Percentiles rank a stretch among this genome's conserved stretches.
These are phyloP conservation scores for Pilaira anomala DNA, from an alignment of 192 early-diverging fungal species.

Conservation along the genomic window DNA sequence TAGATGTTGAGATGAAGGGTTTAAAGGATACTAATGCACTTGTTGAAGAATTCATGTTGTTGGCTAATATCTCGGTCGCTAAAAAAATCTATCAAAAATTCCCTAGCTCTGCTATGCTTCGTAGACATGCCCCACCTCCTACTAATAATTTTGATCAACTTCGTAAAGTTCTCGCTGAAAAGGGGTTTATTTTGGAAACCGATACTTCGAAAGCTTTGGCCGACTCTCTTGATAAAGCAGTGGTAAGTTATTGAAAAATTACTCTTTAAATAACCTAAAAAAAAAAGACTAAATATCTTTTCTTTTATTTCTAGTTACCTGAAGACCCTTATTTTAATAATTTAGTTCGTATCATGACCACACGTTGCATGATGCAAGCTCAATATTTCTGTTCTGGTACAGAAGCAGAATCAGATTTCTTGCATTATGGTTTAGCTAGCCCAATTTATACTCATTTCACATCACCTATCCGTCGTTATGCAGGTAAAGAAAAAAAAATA, in stretches of 20 bases:
- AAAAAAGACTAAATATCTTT: not conserved
- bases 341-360: slow-evolving; percentile 86
- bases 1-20: slow-evolving; percentile 86
- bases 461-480: slow-evolving; percentile 98
- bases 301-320: slow-evolving; percentile 53
- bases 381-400: slow-evolving; percentile 94
- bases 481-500: slow-evolving; percentile 43
- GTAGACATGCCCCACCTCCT: slow-evolving; percentile 61
- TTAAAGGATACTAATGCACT: slow-evolving; percentile 87
- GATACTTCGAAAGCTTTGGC: slow-evolving; percentile 78
- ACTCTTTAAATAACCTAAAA: slow-evolving; percentile 26
- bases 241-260: slow-evolving; percentile 40
- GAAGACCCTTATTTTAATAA: slow-evolving; percentile 96
- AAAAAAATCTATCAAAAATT: slow-evolving; percentile 76
- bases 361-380: slow-evolving; percentile 97
- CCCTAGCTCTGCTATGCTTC: slow-evolving; percentile 75
- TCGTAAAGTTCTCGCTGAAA: slow-evolving; percentile 54
- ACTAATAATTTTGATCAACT: slow-evolving; percentile 49
- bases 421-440: slow-evolving; percentile 90
- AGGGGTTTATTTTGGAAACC: slow-evolving; percentile 62
- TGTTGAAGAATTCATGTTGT: slow-evolving; percentile 98
- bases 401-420: slow-evolving; percentile 56
- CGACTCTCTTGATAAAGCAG: slow-evolving; percentile 84
- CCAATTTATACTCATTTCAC: slow-evolving; percentile 99
- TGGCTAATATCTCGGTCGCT: slow-evolving; percentile 96